These are phyloP conservation scores for Haplosporangium sp. DNA, from an alignment of 371 early-diverging fungal genomes.

Conservation along the genomic window DNA sequence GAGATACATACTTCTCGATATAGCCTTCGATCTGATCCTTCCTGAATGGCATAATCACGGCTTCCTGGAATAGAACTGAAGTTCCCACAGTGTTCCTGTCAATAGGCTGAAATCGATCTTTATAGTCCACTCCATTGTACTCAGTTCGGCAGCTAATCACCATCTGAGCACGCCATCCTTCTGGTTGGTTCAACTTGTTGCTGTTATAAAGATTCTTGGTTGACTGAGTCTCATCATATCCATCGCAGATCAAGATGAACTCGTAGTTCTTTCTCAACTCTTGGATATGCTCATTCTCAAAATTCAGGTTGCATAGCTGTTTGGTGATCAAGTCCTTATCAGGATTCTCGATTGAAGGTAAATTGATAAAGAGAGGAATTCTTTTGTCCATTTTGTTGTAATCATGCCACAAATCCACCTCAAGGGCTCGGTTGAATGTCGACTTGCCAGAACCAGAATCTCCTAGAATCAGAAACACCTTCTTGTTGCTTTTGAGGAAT, in stretches of 20 bases:
- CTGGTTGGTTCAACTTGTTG: slow-evolving; percentile 8
- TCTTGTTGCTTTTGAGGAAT: not conserved
- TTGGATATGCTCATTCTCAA: no score
- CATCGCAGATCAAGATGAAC: no score
- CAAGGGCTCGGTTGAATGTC: slow-evolving; percentile 14
- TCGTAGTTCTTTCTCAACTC: no score
- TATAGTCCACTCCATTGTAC: not conserved
- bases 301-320: no score
- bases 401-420: not conserved
- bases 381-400: not conserved
- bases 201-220: slow-evolving; percentile 1
- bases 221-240: no score
- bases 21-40: slow-evolving; percentile 10
- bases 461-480: no score
- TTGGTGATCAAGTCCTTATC: no score
- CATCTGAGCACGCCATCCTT: not conserved
- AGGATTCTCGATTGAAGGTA: slow-evolving; percentile 6
- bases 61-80: slow-evolving; percentile 3
- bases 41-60: slow-evolving; percentile 3
- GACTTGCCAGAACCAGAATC: no score
- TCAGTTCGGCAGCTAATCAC: slow-evolving; percentile 1
- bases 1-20: slow-evolving; percentile 8
- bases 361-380: slow-evolving; percentile 10
- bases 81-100: not conserved
- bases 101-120: not conserved